Percentiles rank a stretch among this genome's conserved stretches.
phyloP scores from a whole-genome alignment of 139 green algal species.

The Diplosphaera chodatii region DNA sequence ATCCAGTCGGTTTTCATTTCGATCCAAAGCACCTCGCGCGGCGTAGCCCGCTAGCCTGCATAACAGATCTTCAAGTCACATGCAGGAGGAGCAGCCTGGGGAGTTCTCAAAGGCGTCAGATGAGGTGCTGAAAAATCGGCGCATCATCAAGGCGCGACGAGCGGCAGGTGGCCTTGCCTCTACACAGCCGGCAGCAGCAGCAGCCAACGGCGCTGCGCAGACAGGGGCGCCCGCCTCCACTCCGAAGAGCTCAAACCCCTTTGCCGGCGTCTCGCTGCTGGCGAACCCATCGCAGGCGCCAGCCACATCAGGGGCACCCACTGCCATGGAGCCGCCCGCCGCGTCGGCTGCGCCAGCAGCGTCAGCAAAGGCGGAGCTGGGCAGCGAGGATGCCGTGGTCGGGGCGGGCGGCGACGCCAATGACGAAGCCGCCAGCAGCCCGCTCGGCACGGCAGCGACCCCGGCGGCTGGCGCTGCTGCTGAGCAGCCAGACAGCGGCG shows the following conservation, averaged over 20 bases:
- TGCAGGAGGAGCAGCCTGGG: constrained; percentile 24
- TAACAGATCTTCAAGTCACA: no score
- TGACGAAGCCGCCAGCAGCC: neutral
- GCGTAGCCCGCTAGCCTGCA: no score
- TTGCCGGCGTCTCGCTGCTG: constrained; percentile 40
- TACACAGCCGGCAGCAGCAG: constrained; percentile 1
- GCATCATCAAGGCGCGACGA: constrained; percentile 41
- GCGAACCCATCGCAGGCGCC: neutral
- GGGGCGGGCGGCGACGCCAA: neutral
- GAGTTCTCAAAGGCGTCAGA: constrained; percentile 48
- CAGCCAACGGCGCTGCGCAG: neutral
- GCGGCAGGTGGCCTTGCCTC: neutral
- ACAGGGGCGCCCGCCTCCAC: no score
- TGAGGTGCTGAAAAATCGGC: constrained; percentile 43
- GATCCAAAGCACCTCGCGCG: no score
- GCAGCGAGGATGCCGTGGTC: neutral
- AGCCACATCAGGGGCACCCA: neutral
- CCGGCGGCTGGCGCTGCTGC: neutral
- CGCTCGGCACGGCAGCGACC: neutral
- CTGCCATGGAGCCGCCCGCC: no score
- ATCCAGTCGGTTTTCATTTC: no score
- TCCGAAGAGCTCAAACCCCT: constrained; percentile 42
- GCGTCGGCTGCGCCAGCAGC: no score
- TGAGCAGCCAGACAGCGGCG: no score
- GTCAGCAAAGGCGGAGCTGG: neutral